These are phyloP conservation scores for Phylloporus scabripes DNA, from an alignment of 768 basidiomycete species.

Conservation along the genomic window DNA sequence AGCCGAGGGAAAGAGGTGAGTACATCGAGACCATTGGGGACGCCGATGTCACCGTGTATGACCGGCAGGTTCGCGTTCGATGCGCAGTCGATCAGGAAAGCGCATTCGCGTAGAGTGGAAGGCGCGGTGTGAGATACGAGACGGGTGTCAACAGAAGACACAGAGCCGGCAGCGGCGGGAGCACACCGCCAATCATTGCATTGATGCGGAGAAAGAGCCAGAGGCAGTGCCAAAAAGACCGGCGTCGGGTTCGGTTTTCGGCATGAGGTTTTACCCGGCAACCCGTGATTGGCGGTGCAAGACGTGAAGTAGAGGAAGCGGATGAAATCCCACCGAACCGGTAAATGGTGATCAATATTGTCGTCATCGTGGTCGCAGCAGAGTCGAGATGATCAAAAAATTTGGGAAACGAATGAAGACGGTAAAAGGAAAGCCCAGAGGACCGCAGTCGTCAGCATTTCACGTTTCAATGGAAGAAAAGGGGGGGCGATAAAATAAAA, in stretches of 20 bases:
- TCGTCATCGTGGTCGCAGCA: slow-evolving; percentile 1
- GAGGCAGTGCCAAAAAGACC: slow-evolving; percentile 7
- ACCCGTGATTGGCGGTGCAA: background rate
- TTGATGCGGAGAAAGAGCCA: slow-evolving; percentile 14
- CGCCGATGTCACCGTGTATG: background rate
- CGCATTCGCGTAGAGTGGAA: background rate
- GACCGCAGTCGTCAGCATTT: background rate
- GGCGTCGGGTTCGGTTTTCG: slow-evolving; percentile 1
- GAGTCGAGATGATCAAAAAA: background rate
- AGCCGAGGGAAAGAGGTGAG: slow-evolving; percentile 6
- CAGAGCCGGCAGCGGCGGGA: slow-evolving; percentile 2
- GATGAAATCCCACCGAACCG: background rate
- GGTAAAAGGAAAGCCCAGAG: background rate
- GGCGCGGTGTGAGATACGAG: background rate
- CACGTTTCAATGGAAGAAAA: background rate
- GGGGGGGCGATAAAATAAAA: background rate
- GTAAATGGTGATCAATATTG: background rate
- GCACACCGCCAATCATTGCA: slow-evolving; percentile 11
- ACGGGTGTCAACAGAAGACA: background rate
- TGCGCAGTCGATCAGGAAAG: background rate
- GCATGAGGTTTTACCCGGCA: slow-evolving; percentile 10
- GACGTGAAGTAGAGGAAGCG: background rate
- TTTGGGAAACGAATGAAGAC: background rate
- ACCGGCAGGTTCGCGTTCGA: slow-evolving; percentile 5
- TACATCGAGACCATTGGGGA: background rate